These are phyloP conservation scores for Plenodomus tracheiphilus DNA, from an alignment of 2,329 filamentous ascomycete species.

Conservation along the genomic window DNA sequence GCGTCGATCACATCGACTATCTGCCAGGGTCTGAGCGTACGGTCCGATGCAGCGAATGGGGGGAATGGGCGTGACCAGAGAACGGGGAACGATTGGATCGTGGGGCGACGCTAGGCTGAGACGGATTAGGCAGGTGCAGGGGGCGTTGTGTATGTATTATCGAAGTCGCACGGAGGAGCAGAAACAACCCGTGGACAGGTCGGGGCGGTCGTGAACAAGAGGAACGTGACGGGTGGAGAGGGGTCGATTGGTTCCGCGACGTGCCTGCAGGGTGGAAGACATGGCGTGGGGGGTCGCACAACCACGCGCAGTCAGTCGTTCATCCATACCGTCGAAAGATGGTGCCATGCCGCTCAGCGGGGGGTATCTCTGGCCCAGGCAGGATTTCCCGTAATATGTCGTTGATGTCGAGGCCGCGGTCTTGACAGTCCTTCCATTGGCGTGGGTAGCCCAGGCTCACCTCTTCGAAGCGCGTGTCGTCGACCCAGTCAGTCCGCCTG, in stretches of 20 bases:
- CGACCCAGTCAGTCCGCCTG: conserved; percentile 52
- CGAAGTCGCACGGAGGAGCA: no score
- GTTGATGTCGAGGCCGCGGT: conserved; percentile 50
- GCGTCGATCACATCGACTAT: conserved; percentile 7
- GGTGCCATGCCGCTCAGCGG: conserved; percentile 20
- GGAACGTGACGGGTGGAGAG: conserved; percentile 1
- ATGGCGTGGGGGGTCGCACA: background rate
- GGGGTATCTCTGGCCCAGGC: conserved; percentile 45
- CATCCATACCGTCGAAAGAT: conserved; percentile 36
- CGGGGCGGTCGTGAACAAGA: no score
- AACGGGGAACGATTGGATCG: conserved; percentile 11
- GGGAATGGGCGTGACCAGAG: conserved; percentile 9
- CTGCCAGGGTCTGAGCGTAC: background rate
- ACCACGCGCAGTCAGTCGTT: background rate
- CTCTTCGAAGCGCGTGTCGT: conserved; percentile 53
- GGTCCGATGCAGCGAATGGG: conserved; percentile 5
- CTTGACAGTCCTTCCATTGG: conserved; percentile 51
- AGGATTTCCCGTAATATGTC: conserved; percentile 52
- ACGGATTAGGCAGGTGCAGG: conserved; percentile 24
- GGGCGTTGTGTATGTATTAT: background rate
- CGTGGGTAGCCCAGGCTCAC: conserved; percentile 52
- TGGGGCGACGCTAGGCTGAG: conserved; percentile 12
- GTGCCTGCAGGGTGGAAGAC: no score
- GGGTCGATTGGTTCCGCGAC: background rate
- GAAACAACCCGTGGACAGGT: background rate